phyloP scores from a whole-genome alignment of 139 green algal species.

The Chlamydomonas eustigma region DNA sequence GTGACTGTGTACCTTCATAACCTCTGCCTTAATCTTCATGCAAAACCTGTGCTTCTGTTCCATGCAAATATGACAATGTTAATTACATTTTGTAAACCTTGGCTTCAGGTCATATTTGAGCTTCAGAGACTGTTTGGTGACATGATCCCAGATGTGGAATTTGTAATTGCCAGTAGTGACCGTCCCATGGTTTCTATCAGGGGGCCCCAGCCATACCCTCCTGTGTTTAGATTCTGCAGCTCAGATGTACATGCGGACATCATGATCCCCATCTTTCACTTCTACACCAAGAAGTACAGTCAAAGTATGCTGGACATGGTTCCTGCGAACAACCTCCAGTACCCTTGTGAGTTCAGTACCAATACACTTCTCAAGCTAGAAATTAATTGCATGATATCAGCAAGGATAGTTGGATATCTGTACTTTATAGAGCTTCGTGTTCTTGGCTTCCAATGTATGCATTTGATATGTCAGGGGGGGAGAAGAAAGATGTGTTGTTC shows the following conservation, averaged over 20 bases:
- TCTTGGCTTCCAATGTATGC: background rate
- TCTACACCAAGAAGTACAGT: slow-evolving; percentile 44
- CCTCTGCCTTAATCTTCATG: background rate
- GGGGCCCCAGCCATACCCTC: slow-evolving; percentile 13
- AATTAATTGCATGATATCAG: background rate
- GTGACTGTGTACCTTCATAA: background rate
- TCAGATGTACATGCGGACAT: slow-evolving; percentile 29
- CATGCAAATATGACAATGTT: background rate
- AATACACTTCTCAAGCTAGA: background rate
- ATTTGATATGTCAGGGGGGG: background rate
- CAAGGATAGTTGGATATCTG: background rate
- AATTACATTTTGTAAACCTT: background rate
- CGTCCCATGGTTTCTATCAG: slow-evolving; percentile 24
- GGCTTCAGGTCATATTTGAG: slow-evolving; percentile 28
- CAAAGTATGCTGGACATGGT: slow-evolving; percentile 13
- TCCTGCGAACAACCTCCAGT: background rate
- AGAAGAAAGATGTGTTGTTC: slow-evolving; percentile 13
- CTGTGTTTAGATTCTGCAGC: slow-evolving; percentile 23
- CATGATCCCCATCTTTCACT: slow-evolving; percentile 34
- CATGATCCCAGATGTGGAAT: slow-evolving; percentile 34
- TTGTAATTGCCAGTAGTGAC: slow-evolving; percentile 33
- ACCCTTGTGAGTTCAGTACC: slow-evolving; percentile 21
- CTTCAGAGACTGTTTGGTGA: slow-evolving; percentile 28
- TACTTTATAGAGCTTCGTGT: background rate
- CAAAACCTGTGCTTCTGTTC: background rate